These are phyloP conservation scores for Curvularia lunata DNA, from an alignment of 2,329 filamentous ascomycete species.

Conservation along the genomic window DNA sequence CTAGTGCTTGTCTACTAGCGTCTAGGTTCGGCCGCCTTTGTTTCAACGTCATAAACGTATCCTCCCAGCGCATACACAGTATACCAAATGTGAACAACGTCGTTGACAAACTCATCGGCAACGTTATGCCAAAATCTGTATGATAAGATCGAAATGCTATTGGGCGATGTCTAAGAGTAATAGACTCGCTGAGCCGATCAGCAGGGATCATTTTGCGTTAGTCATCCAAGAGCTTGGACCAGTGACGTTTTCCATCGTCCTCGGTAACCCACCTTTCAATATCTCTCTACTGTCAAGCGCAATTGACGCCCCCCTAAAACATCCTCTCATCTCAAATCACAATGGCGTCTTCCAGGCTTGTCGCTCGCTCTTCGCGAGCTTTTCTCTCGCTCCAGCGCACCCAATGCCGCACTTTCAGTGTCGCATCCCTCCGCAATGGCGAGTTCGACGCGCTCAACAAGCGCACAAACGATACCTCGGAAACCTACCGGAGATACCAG, in stretches of 20 bases:
- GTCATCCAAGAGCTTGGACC: constrained; percentile 26
- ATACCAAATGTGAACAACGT: neutral
- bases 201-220: constrained; percentile 14
- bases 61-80: neutral
- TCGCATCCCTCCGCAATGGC: constrained; percentile 44
- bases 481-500: constrained; percentile 63
- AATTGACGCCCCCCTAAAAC: constrained; percentile 24
- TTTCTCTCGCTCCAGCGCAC: constrained; percentile 45
- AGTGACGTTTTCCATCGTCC: constrained; percentile 35
- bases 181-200: constrained; percentile 28
- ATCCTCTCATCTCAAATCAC: constrained; percentile 12
- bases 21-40: neutral
- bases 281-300: constrained; percentile 10
- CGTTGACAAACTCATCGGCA: neutral
- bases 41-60: neutral
- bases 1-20: neutral
- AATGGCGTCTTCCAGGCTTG: constrained; percentile 57
- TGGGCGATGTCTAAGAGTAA: constrained; percentile 22
- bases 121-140: neutral
- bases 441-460: constrained; percentile 55
- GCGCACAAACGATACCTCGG: constrained; percentile 59
- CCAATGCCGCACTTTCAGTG: constrained; percentile 47
- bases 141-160: neutral
- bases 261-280: constrained; percentile 25
- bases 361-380: constrained; percentile 55